Base-by-base conservation (phyloP, 2,329 filamentous ascomycete genomes). In the Lasiodiplodia gonubiensis region DNA sequence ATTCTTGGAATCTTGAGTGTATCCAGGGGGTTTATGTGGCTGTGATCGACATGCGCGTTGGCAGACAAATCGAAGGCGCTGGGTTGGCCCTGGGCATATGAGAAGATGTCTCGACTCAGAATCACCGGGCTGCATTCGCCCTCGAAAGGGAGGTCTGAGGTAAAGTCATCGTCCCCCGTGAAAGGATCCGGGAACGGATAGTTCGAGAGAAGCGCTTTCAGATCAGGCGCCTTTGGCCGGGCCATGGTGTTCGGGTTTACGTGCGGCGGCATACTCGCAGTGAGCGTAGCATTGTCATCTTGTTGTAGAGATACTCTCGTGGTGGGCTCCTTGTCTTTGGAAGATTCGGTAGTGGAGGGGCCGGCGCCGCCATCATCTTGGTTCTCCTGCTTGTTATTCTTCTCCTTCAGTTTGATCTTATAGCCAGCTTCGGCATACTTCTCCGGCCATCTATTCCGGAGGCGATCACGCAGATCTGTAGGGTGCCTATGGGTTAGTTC, bases 391-490 rank as follows among this genome's bases (percentile, higher is more conserved):
- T 71, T 70, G 51, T 71, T 75, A 21, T 69, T 69, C 52, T 75
- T 71, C 23, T 75, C 69, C 53, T 78, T 76, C 6, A 72, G 68
- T 61, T 79, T 78, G 35, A 79, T 71, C 60, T 80, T 81, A 57
- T 80, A 78, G 6, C 83, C 83, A n/a, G 80, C 80, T 64, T 80
- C 77, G 14, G 80, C 81, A 72, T 88, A 90, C 21, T 83, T 80
- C 35, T 87, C 81, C 0, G 87, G 86, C 70, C 85, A 89, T 37
- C 83, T 82, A 8, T 86, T 88, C 18, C 88, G 81, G 70, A 90
- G 88, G 4, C 87, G 84, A 73, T 90, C 88, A 37, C 88, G 81
- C 16, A 90, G 73, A 71, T 90, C 88, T 2, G 86, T 88, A 0
- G 77, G 71, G 37, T 64, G 64, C 18, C 85, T 80, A 70, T 83